A percentile compares a stretch with the other conserved stretches of the same genome.
These are phyloP conservation scores for Vachellia collinsii DNA, from an alignment of 306 rosid genomes.

Conservation along the genomic window DNA sequence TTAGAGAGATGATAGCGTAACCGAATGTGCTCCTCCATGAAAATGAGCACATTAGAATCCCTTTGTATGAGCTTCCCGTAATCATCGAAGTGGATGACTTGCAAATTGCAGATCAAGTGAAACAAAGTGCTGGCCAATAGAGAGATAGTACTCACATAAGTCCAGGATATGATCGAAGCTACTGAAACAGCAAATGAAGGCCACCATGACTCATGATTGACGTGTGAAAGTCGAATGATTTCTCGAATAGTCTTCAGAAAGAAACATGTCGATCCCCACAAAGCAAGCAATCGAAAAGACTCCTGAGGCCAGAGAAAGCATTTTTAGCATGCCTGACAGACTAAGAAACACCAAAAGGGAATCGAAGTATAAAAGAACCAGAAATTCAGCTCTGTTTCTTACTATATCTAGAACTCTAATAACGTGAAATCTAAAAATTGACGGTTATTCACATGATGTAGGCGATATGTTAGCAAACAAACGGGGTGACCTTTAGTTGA, in stretches of 20 bases:
- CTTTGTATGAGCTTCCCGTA: constrained; percentile 77
- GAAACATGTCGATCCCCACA: constrained; percentile 68
- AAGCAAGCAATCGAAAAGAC: constrained; percentile 60
- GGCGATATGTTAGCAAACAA: not conserved
- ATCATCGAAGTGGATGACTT: constrained; percentile 77
- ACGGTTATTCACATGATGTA: not conserved
- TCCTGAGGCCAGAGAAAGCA: constrained; percentile 40
- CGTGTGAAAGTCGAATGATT: constrained; percentile 49
- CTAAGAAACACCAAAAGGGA: not conserved
- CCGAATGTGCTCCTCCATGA: constrained; percentile 79
- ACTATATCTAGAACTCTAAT: constrained; percentile 12
- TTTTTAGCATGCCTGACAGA: not conserved
- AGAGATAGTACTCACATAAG: constrained; percentile 70
- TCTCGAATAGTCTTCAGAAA: constrained; percentile 66
- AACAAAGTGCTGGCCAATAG: constrained; percentile 79
- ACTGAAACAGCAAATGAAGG: constrained; percentile 49
- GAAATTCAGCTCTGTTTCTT: not conserved
- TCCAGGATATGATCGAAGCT: constrained; percentile 68
- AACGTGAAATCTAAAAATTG: not conserved
- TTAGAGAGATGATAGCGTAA: constrained; percentile 77
- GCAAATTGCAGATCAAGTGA: constrained; percentile 86
- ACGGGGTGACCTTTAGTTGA: not conserved
- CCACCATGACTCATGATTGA: constrained; percentile 57
- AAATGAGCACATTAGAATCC: constrained; percentile 60
- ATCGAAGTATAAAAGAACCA: not conserved